Base-by-base conservation (phyloP, 2,329 filamentous ascomycete species). In the Mycosphaerella sp. region DNA sequence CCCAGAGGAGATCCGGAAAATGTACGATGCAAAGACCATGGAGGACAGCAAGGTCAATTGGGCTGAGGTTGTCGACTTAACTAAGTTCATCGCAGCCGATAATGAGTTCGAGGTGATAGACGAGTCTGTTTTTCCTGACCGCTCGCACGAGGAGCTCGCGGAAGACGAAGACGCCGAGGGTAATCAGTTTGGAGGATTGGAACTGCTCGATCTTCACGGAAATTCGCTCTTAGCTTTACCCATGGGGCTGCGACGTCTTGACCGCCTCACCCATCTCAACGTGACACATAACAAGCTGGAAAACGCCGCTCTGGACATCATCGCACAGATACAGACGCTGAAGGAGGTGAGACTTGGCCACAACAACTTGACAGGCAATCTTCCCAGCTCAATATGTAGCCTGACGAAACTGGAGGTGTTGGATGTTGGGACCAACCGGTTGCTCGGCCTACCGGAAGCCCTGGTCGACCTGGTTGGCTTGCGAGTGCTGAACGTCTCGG, bases 21-120 rank as follows among this genome's bases (percentile, higher is more conserved):
- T 97, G 90, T 97, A 96, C 66, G 86, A 89, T 61, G 75, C 87
- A 14, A 83, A 89, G 47, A 77, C 79, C 1, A 77, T 82, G 49
- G 80, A 84, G 34, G 75, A 74, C 10, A 73, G 78, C 17, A 81
- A 79, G 32, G 79, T 82, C 9, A 81, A 84, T 30, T 97, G 93
- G 93, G 89, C 89, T 1, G 91, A 97, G 68, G 85, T 86, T 53
- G 88, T 97, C 9, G 91, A 97, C 64, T 72, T 97, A 41, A 86
- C 84, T 0, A 82, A 86, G 54, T 82, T 97, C 44, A 81, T 93
- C 57, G 89, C 87, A 5, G 89, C 91, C 7, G 89, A 95, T 64
- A 97, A 98, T 63, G 87, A 95, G 63, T 70, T 98, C 42, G 82
- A 87, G 62, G 74, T 75, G 28, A 75, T 97, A 30, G 79, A 82